Base-by-base conservation (phyloP, 345 rosid species). In the Euphorbia lathyris region DNA sequence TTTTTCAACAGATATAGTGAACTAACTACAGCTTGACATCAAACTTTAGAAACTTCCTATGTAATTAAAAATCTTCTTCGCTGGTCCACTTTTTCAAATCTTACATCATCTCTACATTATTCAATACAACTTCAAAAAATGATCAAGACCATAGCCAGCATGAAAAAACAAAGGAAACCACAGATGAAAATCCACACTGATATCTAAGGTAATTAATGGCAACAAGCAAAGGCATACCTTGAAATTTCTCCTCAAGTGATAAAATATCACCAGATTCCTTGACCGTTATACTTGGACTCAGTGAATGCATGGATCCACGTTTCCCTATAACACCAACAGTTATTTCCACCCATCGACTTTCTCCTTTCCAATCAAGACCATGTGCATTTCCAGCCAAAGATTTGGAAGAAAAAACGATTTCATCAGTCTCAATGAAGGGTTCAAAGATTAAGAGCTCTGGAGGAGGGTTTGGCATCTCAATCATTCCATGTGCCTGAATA, bases 231-330 rank as follows among this genome's bases (percentile, higher is more conserved):
- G 27, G 42, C 29, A 36, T 69, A 90, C 98, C 98, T 86, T 93
- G 98, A 77, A 94, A 94, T 83, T 94, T 94, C 81, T 94, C 97
- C 72, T 94, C 97, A 43, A 94, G 97, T 47, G 98, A 89, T 72
- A 91, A 79, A 72, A 94, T 94, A 72, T 85, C 97, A 19, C 98
- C 97, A 58, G 84, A 71, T 88, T 91, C 98, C 78, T 94, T 94
- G 71, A 94, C 93, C 45, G 96, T 91, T 61, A 91, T 75, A 77
- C 98, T 94, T 52, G 97, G 96, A 80, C 84, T 89, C 66, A 94
- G 72, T 2, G 97, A 89, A 74, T 73, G 93, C 95, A 94, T 91
- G 13, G 80, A 83, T 74, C 97, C 96, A 64, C 61, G 72, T 66
- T 81, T 84, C 55, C 97, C 97, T 7, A 89, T 69, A 26, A 94